Base-by-base conservation (phyloP, 352 stramenopile genomes). In the Globisporangium paroecandrum region DNA sequence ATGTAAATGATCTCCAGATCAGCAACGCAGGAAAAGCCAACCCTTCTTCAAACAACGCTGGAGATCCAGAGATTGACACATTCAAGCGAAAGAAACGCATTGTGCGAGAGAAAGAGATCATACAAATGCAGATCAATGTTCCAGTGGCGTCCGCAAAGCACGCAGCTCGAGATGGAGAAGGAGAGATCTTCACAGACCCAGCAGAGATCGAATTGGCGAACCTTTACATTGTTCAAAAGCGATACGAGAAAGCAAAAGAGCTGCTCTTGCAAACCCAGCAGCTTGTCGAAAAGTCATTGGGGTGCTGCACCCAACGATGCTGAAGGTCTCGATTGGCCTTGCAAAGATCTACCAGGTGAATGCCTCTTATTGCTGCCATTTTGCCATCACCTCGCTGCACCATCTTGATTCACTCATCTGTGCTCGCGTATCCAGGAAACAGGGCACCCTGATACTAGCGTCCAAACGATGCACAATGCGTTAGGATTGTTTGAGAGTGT, bases 201-300 rank as follows among this genome's bases (percentile, higher is more conserved):
- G 62, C 78, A 0, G 82, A 90, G 43, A 64, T 92, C 3, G 76
- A 88, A 25, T 66, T 92, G 3, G 80, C 73, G 18, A 66, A 77
- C 46, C 54, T 92, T 27, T 92, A 89, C 34, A 81, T 87, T 18
- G 70, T 72, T 0, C 83, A 92, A 61, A 83, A 84, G 27, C 87
- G 87, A 53, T 77, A 78, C 15, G 70, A 77, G 0, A 88, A 88
- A 49, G 82, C 83, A 27, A 64, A 68, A 54, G 46, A 67, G 13
- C 5, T 89, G 3, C 70, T 92, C 22, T 15, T 62, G 10, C 64
- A 75, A 24, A 72, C 70, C 5, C 71, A 77, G 56, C 58, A 66
- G 27, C 55, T 83, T 0, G 66, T 79, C 4, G 71, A 69, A 10
- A 65, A 82, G 20, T 70, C 83, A 0, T 32, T 89, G 0, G 83